Evolutionary conservation across 2,329 filamentous ascomycete species (phyloP), one percentile per base, ranked within the genome.

Genomic region (Aspergillus jensenii): DNA sequence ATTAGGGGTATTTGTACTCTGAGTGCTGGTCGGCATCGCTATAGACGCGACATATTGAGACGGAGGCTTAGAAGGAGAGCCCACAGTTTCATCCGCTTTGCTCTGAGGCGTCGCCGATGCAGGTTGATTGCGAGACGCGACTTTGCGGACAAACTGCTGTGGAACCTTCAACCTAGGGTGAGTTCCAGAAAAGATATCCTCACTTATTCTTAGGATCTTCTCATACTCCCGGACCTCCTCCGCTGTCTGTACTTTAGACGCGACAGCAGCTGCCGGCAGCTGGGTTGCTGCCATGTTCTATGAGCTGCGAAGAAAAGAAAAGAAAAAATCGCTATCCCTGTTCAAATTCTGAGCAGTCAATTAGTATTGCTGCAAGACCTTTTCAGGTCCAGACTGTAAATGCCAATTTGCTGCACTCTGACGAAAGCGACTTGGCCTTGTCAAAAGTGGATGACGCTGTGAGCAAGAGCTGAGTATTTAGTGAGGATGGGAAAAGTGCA

Each of bases 181-280:
- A 68, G 83, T 86, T 70, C 93, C 92, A 73, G 90, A 85, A 71
- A 95, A 81, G 67, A 98, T 84, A 66, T 87, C 82, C 79, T 96
- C 90, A 75, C 87, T 88, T 75, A 98, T 87, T 66, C 82, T 85
- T 70, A 96, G 74, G 68, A 98, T 90, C 77, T 88, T 91, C 71
- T 89, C 84, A 79, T 91, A 95, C 76, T 93, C 86, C 67, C 81
- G 75, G 50, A 88, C 76, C 69, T 88, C 85, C 68, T 82, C 78
- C 58, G 81, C 71, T 64, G 85, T 59, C 56, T 71, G 66, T 54
- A 68, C 60, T 31, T 67, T 65, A 43, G 63, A 53, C 62, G 68
- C 59, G 56, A 68, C 62, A 59, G 67, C 67, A 63, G 69, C 65
- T 61, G 73, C 59, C 59, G 68, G 61, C 56, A 71, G 65, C 58